Evolutionary conservation across 2,329 filamentous ascomycete species (phyloP), one percentile per base, ranked within the genome.

Genomic region (Colletotrichum scovillei): DNA sequence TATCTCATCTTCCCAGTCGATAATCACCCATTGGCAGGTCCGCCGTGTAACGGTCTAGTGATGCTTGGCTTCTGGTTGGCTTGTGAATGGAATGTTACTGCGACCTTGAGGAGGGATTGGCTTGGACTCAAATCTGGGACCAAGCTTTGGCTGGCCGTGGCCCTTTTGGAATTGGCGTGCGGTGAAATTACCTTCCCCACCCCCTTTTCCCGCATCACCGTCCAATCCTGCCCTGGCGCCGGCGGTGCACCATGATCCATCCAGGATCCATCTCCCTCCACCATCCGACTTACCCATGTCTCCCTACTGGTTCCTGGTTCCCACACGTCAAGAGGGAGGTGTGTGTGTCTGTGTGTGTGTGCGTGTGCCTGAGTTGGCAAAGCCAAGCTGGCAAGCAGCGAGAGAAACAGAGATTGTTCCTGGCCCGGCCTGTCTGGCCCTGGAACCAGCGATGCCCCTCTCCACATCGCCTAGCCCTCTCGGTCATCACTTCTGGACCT

Each of bases 101-200:
- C n/a, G 3, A 22, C 42, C 42, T 22, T 49, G 42, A 22, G n/a
- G 53, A 56, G 64, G 69, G 24, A 53, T 38, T 57, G 38, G 69
- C 69, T 72, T 63, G 64, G 65, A 68, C 53, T 59, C 38, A 28
- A 64, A 58, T 46, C 67, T 35, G 38, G 38, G 56, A 24, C 70
- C 70, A 73, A 73, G 70, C 70, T 73, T 65, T 65, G 67, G 67
- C 67, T 56, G 57, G 63, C 52, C 32, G 11, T 55, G 62, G 62
- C 62, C 46, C 28, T 53, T 52, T 38, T 7, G 28, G 62, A 63
- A 63, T 62, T 57, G 63, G 63, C 22, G 63, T 65, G 55, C n/a
- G 55, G 58, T 65, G 70, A 73, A 73, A 73, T 73, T 73, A 65
- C 67, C 22, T 70, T 70, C 70, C 32, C 70, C 70, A 73, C 70